Evolutionary conservation across 2,329 filamentous ascomycete genomes (phyloP).

Genomic region (Cladosporium velox): DNA sequence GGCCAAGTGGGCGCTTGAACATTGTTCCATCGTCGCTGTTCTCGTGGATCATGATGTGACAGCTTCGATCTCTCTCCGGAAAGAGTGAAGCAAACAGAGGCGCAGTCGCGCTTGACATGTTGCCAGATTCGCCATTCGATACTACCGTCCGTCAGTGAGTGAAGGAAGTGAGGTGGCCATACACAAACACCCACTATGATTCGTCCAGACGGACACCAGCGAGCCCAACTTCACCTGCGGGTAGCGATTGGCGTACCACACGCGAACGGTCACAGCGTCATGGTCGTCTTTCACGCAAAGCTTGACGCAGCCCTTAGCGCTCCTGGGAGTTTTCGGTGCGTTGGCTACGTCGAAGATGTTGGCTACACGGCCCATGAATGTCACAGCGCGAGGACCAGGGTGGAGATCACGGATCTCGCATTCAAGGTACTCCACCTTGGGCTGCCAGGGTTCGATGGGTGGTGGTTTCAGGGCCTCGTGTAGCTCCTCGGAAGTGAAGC

Average conservation of each 20-base stretch:
- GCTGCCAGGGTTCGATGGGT: constrained; percentile 46
- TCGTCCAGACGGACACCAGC: constrained; percentile 59
- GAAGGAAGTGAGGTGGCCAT: constrained; percentile 13
- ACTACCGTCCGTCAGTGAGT: constrained; percentile 35
- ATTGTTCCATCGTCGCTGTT: constrained; percentile 47
- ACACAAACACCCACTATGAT: constrained; percentile 42
- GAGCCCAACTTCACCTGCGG: constrained; percentile 54
- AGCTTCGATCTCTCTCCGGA: constrained; percentile 56
- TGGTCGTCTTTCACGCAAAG: constrained; percentile 59
- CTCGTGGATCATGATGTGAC: constrained; percentile 57
- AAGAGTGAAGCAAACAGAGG: constrained; percentile 59
- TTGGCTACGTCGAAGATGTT: constrained; percentile 54
- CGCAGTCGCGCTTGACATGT: constrained; percentile 47
- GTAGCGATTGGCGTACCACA: constrained; percentile 43
- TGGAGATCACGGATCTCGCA: constrained; percentile 51
- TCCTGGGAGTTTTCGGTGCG: constrained; percentile 45
- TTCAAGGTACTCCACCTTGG: constrained; percentile 50
- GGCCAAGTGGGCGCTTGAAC: constrained; percentile 52
- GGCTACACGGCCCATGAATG: constrained; percentile 58
- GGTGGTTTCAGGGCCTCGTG: constrained; percentile 32
- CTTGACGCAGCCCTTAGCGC: constrained; percentile 55
- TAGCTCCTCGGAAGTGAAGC: constrained; percentile 54
- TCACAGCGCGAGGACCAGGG: constrained; percentile 53
- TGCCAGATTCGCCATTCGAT: constrained; percentile 48
- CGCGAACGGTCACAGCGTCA: constrained; percentile 54